These are phyloP conservation scores for Debaryomyces castellii DNA, from an alignment of 805 yeast genomes.

Conservation along the genomic window DNA sequence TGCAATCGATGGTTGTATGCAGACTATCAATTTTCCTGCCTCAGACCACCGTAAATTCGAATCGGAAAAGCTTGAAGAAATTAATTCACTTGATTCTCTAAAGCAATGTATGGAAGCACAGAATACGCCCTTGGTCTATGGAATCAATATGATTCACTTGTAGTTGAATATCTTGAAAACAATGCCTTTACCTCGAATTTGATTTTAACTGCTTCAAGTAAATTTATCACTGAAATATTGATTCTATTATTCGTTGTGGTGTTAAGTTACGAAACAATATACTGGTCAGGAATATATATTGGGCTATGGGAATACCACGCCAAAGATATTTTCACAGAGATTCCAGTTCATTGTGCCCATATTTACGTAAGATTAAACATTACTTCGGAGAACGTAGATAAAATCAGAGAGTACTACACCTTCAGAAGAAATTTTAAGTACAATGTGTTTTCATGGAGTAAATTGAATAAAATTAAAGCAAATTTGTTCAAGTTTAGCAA, in stretches of 20 bases:
- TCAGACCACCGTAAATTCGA: background rate
- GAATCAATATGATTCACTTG: background rate
- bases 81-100: too few species aligned
- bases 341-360: slow-evolving; percentile 80
- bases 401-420: slow-evolving; percentile 27
- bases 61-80: background rate
- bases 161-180: slow-evolving; percentile 4
- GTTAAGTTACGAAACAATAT: slow-evolving; percentile 38
- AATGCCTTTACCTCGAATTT: slow-evolving; percentile 22
- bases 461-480: slow-evolving; percentile 13
- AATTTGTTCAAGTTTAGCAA: slow-evolving; percentile 18
- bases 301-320: slow-evolving; percentile 51
- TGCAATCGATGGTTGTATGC: background rate
- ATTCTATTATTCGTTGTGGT: slow-evolving; percentile 21
- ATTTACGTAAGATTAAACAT: slow-evolving; percentile 55
- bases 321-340: slow-evolving; percentile 63
- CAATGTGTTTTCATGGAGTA: slow-evolving; percentile 23
- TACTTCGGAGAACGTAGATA: slow-evolving; percentile 13
- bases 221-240: slow-evolving; percentile 28
- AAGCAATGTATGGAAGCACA: background rate
- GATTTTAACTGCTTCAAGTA: slow-evolving; percentile 23
- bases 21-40: too few species aligned
- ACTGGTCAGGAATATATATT: slow-evolving; percentile 43
- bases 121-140: background rate
- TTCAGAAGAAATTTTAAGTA: slow-evolving; percentile 24